Evolutionary conservation across 164 flowering plant species (phyloP), one percentile per base, ranked within the genome.

Genomic region (Piper betle): DNA sequence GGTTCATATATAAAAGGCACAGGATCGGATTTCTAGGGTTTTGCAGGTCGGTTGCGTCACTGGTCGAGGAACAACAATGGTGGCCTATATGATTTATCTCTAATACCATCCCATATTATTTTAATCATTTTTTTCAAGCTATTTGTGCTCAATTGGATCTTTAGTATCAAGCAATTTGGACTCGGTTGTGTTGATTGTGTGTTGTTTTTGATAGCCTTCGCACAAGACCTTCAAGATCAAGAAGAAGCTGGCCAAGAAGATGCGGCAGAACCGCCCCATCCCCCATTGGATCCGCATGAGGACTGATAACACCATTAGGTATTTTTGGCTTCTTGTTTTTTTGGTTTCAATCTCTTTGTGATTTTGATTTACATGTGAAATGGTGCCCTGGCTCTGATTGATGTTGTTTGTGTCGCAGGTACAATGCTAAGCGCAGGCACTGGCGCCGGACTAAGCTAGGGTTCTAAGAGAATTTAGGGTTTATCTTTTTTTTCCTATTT

Each of bases 391-490:
- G 33, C 38, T 37, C 39, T 17, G 19, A 5, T 48, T 52, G 33
- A 5, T 59, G 15, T 52, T 8, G 19, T 37, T 17, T 15, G 37
- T 54, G 37, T 42, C 57, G 39, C 62, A 62, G 75, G 64, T 75
- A 72, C 65, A 75, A 75, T 16, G 75, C 73, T 17, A 75, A 75
- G 71, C 71, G 75, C 55, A 73, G 78, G 69, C 75, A 75, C 66
- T 75, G 78, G 78, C 75, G 78, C 67, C 71, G 78, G 10, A 75
- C 73, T 4, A 75, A 72, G 71, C 71, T 75, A 42, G 75, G 61
- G 18, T 68, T 68, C 17, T 58, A 18, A 53, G 48, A 19, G 8
- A 8, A 37, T 40, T n/a, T 63, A 37, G 59, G 67, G 25, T 53
- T 58, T 59, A 11, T 52, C 53, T 39, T 53, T 16, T 53, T 52